Evolutionary conservation across 495 filamentous ascomycete genomes (phyloP).

Genomic region (Hamigera avellanea): DNA sequence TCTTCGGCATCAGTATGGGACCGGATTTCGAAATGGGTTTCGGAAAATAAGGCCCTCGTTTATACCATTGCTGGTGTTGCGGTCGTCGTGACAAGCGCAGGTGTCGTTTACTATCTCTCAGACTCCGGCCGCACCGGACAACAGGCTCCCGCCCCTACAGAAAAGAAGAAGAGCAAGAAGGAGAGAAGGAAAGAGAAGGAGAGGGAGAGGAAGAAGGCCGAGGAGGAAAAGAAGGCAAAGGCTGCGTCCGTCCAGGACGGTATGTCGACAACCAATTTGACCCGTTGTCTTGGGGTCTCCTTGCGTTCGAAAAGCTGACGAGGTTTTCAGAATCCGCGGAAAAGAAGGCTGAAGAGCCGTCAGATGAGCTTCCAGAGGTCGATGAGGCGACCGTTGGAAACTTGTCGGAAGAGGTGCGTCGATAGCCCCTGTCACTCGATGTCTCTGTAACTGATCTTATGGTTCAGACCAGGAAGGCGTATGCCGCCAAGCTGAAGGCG

Average conservation of each 20-base stretch:
- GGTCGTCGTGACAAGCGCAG: constrained; percentile 79
- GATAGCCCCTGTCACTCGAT: neutral
- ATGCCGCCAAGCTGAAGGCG: constrained; percentile 81
- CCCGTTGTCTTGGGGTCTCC: neutral
- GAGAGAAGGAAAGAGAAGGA: constrained; percentile 41
- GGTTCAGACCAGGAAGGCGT: constrained; percentile 52
- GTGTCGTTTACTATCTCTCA: constrained; percentile 79
- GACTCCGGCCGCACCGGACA: constrained; percentile 24
- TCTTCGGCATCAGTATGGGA: constrained; percentile 69
- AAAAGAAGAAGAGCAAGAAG: constrained; percentile 50
- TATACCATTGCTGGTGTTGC: constrained; percentile 94
- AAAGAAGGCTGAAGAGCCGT: constrained; percentile 48
- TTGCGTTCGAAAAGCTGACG: constrained; percentile 11
- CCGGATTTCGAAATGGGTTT: constrained; percentile 80
- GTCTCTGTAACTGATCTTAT: constrained; percentile 1
- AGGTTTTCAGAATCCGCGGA: constrained; percentile 23
- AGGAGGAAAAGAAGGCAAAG: constrained; percentile 53
- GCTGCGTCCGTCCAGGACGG: constrained; percentile 31
- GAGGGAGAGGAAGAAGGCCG: constrained; percentile 52
- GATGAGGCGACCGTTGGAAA: constrained; percentile 61
- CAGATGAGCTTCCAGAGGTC: constrained; percentile 77
- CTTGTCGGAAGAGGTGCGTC: constrained; percentile 54
- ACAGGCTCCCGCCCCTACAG: constrained; percentile 14
- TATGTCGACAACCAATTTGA: constrained; percentile 8
- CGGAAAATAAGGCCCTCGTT: constrained; percentile 87